phyloP scores from a whole-genome alignment of 176 grass and related monocot species.

The Oryza coarctata region DNA sequence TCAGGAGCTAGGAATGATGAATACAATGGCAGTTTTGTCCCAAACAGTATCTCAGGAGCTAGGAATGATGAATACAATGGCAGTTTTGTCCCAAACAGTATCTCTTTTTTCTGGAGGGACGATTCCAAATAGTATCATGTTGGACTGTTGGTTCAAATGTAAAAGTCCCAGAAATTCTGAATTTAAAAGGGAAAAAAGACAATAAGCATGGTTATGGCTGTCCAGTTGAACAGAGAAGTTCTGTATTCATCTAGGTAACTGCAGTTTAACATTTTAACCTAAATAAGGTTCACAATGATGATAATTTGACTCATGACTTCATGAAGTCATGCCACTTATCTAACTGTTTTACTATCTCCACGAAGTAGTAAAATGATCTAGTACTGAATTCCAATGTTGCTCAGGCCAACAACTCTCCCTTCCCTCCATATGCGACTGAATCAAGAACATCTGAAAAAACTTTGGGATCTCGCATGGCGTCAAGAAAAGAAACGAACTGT shows the following conservation, averaged over 20 bases:
- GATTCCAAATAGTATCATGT: not conserved
- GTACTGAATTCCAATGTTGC: not conserved
- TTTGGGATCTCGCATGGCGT: not conserved
- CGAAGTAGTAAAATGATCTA: not conserved
- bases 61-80: not conserved
- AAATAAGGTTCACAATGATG: constrained; percentile 1
- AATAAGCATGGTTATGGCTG: not conserved
- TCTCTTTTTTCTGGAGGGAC: not conserved
- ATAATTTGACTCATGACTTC: not conserved
- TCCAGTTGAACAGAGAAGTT: too few relatives aligned
- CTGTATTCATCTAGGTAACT: not conserved
- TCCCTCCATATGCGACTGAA: not conserved
- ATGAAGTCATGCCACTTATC: not conserved
- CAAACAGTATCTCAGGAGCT: not conserved
- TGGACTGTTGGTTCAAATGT: not conserved
- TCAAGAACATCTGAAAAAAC: not conserved
- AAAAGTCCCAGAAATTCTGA: not conserved
- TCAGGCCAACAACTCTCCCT: not conserved
- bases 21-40: not conserved
- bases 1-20: not conserved
- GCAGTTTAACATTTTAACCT: not conserved
- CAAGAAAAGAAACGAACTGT: not conserved
- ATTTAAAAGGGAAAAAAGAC: not conserved
- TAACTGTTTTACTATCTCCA: not conserved
- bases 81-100: not conserved